Evolutionary conservation across 306 rosid species (phyloP), one percentile per base, ranked within the genome.

Genomic region (Neltuma alba): DNA sequence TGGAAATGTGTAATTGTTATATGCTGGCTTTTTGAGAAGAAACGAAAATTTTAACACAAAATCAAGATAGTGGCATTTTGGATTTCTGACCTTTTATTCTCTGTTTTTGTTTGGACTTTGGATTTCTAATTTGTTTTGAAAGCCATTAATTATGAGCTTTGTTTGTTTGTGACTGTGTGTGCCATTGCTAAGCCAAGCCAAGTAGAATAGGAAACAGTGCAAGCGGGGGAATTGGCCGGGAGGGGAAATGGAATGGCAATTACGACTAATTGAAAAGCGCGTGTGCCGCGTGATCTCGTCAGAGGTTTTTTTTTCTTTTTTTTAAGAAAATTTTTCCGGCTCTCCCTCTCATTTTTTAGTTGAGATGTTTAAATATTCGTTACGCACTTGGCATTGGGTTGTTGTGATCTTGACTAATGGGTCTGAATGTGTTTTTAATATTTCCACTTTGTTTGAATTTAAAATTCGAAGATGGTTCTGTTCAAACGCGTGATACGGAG

Each of bases 61-160:
- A 37, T 13, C 30, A 11, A 28, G 13, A 54, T 69, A 71, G 76
- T 1, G 58, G 41, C 28, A 7, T 18, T 11, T 60, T 41, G 37
- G 37, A 28, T 54, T 61, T 69, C 33, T 10, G 23, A 48, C 44
- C 75, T 68, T 37, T 83, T 66, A 87, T 87, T 85, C 89, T 83
- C 68, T 73, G 52, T 1, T 57, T 84, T 86, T 84, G 83, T 82
- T 80, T 75, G 74, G 66, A 37, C 21, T 82, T 62, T 6, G 21
- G 23, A 23, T 25, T 5, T 78, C 6, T 83, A 30, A 61, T 80
- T 67, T 72, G 50, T 57, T 62, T 33, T 27, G 20, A 31, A 45
- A 52, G 1, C 42, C 12, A 4, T 15, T 3, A 40, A 20, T 41
- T 69, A 16, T 40, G 47, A 69, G 62, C 16, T 37, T 37, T 70